phyloP scores from a whole-genome alignment of 2,329 filamentous ascomycete species.

The Colletotrichum brevisporum region DNA sequence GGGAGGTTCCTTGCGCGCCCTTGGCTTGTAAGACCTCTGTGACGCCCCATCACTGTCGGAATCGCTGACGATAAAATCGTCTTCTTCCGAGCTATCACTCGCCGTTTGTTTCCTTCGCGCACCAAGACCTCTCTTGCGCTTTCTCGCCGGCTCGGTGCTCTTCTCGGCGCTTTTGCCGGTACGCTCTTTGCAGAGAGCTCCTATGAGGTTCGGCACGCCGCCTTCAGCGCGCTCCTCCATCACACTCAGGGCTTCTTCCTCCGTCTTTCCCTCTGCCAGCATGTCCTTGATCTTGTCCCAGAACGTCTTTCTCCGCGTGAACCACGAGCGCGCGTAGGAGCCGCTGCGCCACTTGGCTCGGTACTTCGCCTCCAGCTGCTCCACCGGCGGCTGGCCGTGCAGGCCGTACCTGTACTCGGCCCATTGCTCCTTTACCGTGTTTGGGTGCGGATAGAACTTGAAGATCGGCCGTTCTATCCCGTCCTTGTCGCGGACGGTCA shows the following conservation, averaged over 20 bases:
- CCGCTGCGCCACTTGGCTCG: constrained; percentile 35
- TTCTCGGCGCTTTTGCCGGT: background rate
- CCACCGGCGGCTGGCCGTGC: constrained; percentile 28
- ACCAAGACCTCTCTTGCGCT: constrained; percentile 2
- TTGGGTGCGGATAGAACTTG: constrained; percentile 28
- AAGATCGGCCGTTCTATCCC: constrained; percentile 28
- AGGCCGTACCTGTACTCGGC: constrained; percentile 38
- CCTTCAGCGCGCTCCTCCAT: constrained; percentile 8
- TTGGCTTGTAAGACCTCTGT: too few species aligned
- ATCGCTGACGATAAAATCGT: background rate
- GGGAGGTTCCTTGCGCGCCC: too few species aligned
- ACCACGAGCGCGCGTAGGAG: constrained; percentile 34
- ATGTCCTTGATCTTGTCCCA: constrained; percentile 35
- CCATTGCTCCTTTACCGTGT: constrained; percentile 37
- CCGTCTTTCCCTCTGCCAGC: constrained; percentile 20
- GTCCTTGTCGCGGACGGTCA: constrained; percentile 3
- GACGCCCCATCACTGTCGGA: background rate
- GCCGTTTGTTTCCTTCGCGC: background rate
- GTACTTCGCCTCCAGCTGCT: constrained; percentile 31
- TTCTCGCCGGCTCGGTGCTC: background rate
- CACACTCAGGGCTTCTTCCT: constrained; percentile 23
- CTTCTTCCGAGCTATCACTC: background rate
- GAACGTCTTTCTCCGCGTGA: constrained; percentile 36
- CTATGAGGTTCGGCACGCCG: constrained; percentile 25
- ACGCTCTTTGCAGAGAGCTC: constrained; percentile 12